Evolutionary conservation across 352 stramenopile genomes (phyloP).

Genomic region (Globisporangium barbulae): DNA sequence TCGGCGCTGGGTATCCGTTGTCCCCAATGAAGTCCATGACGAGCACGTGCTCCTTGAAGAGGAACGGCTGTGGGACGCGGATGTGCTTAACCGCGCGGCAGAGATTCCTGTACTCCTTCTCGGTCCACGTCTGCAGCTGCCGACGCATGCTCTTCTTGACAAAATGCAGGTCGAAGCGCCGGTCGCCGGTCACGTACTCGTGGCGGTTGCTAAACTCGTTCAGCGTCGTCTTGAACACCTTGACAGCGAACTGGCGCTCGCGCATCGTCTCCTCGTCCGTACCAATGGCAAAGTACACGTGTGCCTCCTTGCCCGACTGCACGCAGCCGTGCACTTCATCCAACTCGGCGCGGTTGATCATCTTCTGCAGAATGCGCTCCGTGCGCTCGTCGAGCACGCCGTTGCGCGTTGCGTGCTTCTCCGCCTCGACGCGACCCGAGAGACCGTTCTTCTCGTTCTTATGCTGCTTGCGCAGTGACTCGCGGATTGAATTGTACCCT

Average conservation of each 20-base stretch:
- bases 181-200: constrained; percentile 83
- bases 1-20: constrained; percentile 56
- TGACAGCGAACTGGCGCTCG: constrained; percentile 41
- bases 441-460: constrained; percentile 67
- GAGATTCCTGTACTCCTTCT: constrained; percentile 72
- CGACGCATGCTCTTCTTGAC: constrained; percentile 66
- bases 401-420: constrained; percentile 58
- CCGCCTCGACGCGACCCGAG: constrained; percentile 41
- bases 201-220: constrained; percentile 81
- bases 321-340: constrained; percentile 74
- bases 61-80: constrained; percentile 35
- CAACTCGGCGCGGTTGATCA: constrained; percentile 66
- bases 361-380: constrained; percentile 63
- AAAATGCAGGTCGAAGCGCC: constrained; percentile 69
- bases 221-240: constrained; percentile 85
- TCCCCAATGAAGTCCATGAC: constrained; percentile 70
- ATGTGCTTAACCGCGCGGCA: constrained; percentile 51
- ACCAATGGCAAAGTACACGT: constrained; percentile 72
- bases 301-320: constrained; percentile 79
- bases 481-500: constrained; percentile 54
- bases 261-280: constrained; percentile 42
- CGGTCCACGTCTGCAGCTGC: constrained; percentile 71
- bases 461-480: constrained; percentile 44
- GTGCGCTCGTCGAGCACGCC: constrained; percentile 78
- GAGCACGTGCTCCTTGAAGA: constrained; percentile 66